These are phyloP conservation scores for Malus hybrid DNA, from an alignment of 331 rosid species.

Conservation along the genomic window DNA sequence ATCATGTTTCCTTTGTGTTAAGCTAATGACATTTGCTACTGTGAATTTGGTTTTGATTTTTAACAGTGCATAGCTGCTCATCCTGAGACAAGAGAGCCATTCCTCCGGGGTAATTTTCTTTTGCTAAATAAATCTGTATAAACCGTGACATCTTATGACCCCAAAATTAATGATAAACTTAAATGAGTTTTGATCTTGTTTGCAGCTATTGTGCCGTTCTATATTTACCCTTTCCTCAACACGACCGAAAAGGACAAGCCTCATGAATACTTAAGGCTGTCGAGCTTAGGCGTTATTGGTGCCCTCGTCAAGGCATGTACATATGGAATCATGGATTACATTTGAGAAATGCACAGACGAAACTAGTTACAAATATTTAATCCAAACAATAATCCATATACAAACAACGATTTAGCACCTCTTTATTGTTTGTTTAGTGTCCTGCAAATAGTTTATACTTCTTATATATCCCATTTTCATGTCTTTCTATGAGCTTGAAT, in stretches of 20 bases:
- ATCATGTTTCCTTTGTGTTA: no score
- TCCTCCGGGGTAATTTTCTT: constrained; percentile 25
- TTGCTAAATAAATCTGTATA: not conserved
- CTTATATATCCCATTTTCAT: not conserved
- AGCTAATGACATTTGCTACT: no score
- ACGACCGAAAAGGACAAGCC: constrained; percentile 10
- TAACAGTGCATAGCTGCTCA: constrained; percentile 35
- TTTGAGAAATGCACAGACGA: not conserved
- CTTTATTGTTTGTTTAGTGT: no score
- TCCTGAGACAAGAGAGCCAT: constrained; percentile 23
- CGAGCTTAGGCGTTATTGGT: constrained; percentile 33
- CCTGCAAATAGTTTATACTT: no score
- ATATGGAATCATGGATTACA: not conserved
- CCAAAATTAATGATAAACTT: no score
- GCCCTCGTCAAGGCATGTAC: constrained; percentile 35
- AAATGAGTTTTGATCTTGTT: not conserved
- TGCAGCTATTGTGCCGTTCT: constrained; percentile 30
- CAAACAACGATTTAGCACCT: no score
- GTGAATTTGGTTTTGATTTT: not conserved
- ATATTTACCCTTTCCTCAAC: constrained; percentile 33
- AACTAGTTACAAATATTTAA: no score
- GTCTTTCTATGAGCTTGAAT: not conserved
- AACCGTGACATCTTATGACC: no score
- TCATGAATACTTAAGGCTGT: constrained; percentile 29
- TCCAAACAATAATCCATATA: no score